Conservation (phyloP, 2,329 filamentous ascomycete genomes). For the Tolypocladium sp. region DNA sequence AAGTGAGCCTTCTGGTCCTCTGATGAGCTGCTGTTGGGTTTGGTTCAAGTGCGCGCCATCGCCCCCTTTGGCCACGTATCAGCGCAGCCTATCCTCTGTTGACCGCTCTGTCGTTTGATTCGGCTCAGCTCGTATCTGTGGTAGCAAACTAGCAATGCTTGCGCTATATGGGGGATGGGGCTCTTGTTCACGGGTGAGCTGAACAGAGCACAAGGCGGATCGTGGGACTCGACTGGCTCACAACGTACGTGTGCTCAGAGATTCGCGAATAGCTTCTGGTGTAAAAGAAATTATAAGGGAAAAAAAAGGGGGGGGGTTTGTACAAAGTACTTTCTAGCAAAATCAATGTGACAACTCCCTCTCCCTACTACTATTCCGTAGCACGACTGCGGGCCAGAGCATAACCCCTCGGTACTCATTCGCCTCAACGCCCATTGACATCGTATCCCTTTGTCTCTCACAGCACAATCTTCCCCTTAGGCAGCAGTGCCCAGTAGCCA, state of each 20-base stretch:
- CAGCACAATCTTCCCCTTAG: conserved; percentile 17
- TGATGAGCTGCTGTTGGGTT: not conserved
- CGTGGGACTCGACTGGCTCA: not conserved
- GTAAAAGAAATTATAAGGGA: no score
- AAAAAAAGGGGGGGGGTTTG: no score
- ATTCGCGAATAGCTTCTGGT: not conserved
- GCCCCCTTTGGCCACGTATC: not conserved
- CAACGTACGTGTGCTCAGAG: not conserved
- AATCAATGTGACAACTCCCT: no score
- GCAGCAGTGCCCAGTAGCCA: conserved; percentile 41
- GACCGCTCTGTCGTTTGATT: not conserved
- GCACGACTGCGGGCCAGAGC: not conserved
- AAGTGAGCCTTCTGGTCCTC: not conserved
- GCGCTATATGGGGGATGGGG: not conserved
- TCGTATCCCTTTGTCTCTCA: conserved; percentile 1
- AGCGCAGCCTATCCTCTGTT: not conserved
- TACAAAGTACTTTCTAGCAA: no score
- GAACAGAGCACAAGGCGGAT: not conserved
- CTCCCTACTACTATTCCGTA: not conserved
- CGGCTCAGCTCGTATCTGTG: not conserved
- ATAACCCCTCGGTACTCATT: not conserved
- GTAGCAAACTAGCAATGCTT: not conserved
- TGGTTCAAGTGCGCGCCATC: not conserved
- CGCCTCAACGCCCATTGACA: not conserved
- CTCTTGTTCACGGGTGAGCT: not conserved